Conservation (phyloP, 768 basidiomycete species). For the Crucibulum laeve region DNA sequence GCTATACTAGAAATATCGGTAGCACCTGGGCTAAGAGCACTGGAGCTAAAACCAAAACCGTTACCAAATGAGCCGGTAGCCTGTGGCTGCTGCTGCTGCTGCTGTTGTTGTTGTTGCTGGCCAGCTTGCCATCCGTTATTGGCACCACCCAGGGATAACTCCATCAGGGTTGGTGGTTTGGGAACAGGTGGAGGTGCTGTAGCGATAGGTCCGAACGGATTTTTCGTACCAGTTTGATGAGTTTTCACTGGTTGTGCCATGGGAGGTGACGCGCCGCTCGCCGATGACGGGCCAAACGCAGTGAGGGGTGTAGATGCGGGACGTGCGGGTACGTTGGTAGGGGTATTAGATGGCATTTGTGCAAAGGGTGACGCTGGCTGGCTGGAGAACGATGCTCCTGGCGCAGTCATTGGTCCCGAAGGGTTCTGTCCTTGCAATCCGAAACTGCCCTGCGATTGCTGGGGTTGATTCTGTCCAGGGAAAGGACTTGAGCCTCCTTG, state of each 20-base stretch:
- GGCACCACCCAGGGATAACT: conserved; percentile 55
- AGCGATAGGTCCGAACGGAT: conserved; percentile 85
- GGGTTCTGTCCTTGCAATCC: conserved; percentile 3
- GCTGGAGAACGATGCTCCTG: conserved; percentile 1
- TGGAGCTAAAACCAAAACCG: conserved; percentile 33
- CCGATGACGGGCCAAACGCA: conserved; percentile 19
- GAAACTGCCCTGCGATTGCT: conserved; percentile 10
- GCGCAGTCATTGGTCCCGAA: conserved; percentile 4
- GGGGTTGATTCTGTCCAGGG: conserved; percentile 13
- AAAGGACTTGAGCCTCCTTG: conserved; percentile 12
- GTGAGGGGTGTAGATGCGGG: conserved; percentile 74
- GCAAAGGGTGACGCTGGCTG: conserved; percentile 17
- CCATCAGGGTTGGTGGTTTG: conserved; percentile 76
- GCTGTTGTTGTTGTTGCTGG: conserved; percentile 14
- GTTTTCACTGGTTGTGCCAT: conserved; percentile 65
- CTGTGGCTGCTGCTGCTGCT: conserved; percentile 15
- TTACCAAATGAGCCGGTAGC: conserved; percentile 16
- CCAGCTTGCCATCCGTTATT: conserved; percentile 15
- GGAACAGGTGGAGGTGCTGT: conserved; percentile 63
- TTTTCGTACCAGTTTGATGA: conserved; percentile 91
- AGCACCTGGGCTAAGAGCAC: conserved; percentile 39
- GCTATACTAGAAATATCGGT: conserved; percentile 66
- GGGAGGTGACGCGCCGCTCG: conserved; percentile 34
- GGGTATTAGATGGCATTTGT: conserved; percentile 12
- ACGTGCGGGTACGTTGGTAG: conserved; percentile 41